Base-by-base conservation (phyloP, 1,284 basidiomycete species). In the Irpex sp. region DNA sequence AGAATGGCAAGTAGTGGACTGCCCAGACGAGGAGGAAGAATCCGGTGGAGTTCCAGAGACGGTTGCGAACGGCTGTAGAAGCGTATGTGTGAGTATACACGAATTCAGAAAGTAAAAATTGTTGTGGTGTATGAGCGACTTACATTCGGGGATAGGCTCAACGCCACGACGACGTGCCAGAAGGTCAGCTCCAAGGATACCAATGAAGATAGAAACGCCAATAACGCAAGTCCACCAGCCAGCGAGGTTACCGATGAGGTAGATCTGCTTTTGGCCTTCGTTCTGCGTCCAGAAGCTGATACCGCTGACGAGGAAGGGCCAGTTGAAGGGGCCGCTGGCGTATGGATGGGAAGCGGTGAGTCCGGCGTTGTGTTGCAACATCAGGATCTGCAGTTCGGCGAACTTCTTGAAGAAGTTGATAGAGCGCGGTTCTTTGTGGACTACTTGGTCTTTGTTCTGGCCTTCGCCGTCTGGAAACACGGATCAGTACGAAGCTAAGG, bases 201-300 rank as follows among this genome's bases (percentile, higher is more conserved):
- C 97, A 62, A 95, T 81, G 72, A 93, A 98, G 58, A 98, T 86
- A 3, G 91, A 92, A 60, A 98, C 76, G 3, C 89, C 88, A 50
- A 97, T 82, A 26, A 94, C 88, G 75, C 92, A 93, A 7, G 90
- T 83, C 95, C 97, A 99, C 96, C 97, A 99, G 21, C 93, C 92
- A 67, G 95, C 77, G 50, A 97, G 76, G 75, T 99, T 99, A 37
- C 97, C 97, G 68, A 97, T 91, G 70, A 99, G 83, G 78, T 98
- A 98, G 61, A 99, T 95, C 77, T 99, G 97, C 76, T 93, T 89
- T 71, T 93, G 88, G 15, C 82, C 81, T 11, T 90, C 87, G 66
- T 83, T 89, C 69, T 94, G 83, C 1, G 97, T 98, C 97, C 97
- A 99, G 84, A 99, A 99, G 71, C 93, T 95, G 77, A 99, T 98